These are phyloP conservation scores for Talaromyces albobiverticillius DNA, from an alignment of 2,329 filamentous ascomycete species.

Conservation along the genomic window DNA sequence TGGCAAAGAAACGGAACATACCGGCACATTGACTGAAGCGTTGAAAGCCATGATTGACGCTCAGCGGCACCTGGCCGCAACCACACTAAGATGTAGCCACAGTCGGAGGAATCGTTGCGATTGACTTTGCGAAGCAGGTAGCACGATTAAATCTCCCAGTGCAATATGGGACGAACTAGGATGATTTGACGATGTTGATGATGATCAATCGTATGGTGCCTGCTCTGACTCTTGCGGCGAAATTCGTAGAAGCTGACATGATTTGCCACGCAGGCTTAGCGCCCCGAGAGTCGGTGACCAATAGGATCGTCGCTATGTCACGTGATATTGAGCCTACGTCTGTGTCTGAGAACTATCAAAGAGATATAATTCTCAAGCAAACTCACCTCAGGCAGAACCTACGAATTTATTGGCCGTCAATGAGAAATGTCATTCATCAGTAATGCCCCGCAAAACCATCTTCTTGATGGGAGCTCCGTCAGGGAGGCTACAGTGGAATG, in stretches of 20 bases:
- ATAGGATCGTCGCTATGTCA: not conserved
- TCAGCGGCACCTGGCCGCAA: slow-evolving; percentile 38
- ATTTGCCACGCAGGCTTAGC: slow-evolving; percentile 25
- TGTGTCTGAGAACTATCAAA: too few species aligned
- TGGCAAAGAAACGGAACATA: slow-evolving; percentile 26
- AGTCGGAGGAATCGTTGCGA: not conserved
- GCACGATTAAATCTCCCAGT: not conserved
- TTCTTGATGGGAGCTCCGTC: slow-evolving; percentile 63
- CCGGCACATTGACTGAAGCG: slow-evolving; percentile 46
- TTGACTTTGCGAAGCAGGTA: not conserved
- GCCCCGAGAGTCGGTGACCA: not conserved
- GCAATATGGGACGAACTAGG: not conserved
- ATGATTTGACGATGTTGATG: slow-evolving; percentile 18
- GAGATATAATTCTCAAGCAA: too few species aligned
- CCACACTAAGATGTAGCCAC: not conserved
- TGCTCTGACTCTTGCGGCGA: slow-evolving; percentile 27
- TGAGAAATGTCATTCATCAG: slow-evolving; percentile 1
- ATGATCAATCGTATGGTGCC: slow-evolving; percentile 13
- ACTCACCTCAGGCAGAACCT: too few species aligned
- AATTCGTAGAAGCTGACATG: slow-evolving; percentile 19
- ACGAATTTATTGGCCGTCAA: too few species aligned
- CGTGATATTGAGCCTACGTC: too few species aligned
- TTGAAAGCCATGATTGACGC: slow-evolving; percentile 51
- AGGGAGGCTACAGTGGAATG: slow-evolving; percentile 54
- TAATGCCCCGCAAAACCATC: slow-evolving; percentile 37